Evolutionary conservation across 345 rosid genomes (phyloP), one percentile per base, ranked within the genome.

Genomic region (Brassica cretica): DNA sequence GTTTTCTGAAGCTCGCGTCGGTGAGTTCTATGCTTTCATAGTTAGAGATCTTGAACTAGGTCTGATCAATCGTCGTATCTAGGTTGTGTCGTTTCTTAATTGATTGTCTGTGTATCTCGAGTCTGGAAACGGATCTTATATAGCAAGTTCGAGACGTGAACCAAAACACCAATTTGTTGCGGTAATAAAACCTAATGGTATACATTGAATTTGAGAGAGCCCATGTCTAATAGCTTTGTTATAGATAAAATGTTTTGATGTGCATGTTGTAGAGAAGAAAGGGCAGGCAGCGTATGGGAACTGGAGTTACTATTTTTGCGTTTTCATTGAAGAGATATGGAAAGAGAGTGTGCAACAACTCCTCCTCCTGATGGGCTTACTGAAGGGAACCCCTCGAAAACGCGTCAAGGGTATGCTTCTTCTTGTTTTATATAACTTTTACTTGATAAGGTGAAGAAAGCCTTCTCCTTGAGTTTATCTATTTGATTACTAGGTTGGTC

Each of bases 341-440:
- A 90, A 87, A 83, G 91, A 90, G 92, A 91, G 44, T 80, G 68
- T 72, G 58, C 84, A 64, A 0, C 78, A 69, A 66, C 63, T 74
- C 92, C 91, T 46, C 55, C 53, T 46, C 16, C 16, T 46, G 6
- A 46, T 14, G 55, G 55, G 6, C 16, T 46, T 71, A 35, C 68
- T 16, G 85, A 85, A 67, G 86, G 85, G 71, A 83, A 61, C 75
- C 86, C 55, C 55, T 0, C 82, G 46, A 89, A 83, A 84, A 49
- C 79, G n/a, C 91, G 89, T 76, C 95, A 89, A 25, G 99, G 99
- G 98, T 95, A n/a, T n/a, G 63, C 67, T 68, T 78, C 41, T 33
- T 44, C 63, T 39, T 2, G 3, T 41, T 10, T 41, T 41, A 10
- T 10, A 9, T 41, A 11, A n/a, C 49, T 10, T 5, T 33, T 41